These are phyloP conservation scores for Glutinoglossum americanum DNA, from an alignment of 495 filamentous ascomycete genomes.

Conservation along the genomic window DNA sequence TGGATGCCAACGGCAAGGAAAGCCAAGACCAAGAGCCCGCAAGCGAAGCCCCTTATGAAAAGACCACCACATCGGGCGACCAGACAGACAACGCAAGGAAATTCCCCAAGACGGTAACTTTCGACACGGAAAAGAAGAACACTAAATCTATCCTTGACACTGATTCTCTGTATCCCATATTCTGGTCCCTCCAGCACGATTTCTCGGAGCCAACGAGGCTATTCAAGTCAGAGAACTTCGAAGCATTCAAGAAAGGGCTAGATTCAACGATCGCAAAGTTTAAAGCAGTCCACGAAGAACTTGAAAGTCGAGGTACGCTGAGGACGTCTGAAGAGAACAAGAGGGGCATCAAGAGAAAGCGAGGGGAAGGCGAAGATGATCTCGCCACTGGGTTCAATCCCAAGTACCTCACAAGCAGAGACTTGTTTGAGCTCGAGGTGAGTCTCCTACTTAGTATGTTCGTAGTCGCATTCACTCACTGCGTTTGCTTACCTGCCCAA, in stretches of 20 bases:
- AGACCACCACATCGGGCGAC: background rate
- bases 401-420: slow-evolving; percentile 85
- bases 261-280: slow-evolving; percentile 64
- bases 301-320: slow-evolving; percentile 23
- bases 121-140: slow-evolving; percentile 20
- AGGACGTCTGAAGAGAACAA: slow-evolving; percentile 37
- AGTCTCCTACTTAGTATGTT: slow-evolving; percentile 4
- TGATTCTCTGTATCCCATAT: slow-evolving; percentile 53
- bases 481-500: background rate
- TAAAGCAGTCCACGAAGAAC: slow-evolving; percentile 51
- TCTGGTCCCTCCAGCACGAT: slow-evolving; percentile 78
- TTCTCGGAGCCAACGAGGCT: slow-evolving; percentile 78
- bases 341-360: slow-evolving; percentile 52
- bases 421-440: slow-evolving; percentile 89
- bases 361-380: slow-evolving; percentile 34
- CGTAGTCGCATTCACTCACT: background rate
- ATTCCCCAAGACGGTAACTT: slow-evolving; percentile 29
- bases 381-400: slow-evolving; percentile 72
- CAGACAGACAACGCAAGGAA: slow-evolving; percentile 19
- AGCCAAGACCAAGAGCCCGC: background rate
- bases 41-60: background rate
- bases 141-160: background rate
- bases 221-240: slow-evolving; percentile 48
- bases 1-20: slow-evolving; percentile 26
- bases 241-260: slow-evolving; percentile 55